phyloP scores from a whole-genome alignment of 192 early-diverging fungal genomes.

The Dispira simplex region DNA sequence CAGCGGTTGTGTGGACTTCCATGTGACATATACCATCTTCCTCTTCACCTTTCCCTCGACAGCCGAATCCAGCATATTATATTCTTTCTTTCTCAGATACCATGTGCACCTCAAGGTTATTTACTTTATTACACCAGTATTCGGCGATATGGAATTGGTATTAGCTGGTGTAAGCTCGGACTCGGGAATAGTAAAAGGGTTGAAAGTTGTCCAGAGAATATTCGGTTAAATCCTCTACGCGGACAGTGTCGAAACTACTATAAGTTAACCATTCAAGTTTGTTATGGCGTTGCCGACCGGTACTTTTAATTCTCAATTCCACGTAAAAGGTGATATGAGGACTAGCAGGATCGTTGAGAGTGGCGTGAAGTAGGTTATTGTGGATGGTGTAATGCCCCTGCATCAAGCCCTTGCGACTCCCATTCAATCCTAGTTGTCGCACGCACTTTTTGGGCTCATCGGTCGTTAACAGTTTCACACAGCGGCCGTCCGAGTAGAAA shows the following conservation, averaged over 20 bases:
- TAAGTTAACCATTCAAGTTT: constrained; percentile 15
- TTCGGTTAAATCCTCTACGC: neutral
- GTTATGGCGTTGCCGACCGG: constrained; percentile 15
- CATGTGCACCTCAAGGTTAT: too few species aligned
- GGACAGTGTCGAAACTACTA: neutral
- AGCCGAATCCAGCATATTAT: too few species aligned
- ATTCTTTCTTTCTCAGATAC: too few species aligned
- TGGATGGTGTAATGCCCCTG: constrained; percentile 12
- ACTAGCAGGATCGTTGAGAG: constrained; percentile 9
- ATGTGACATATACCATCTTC: too few species aligned
- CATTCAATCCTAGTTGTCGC: neutral
- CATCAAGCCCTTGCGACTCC: constrained; percentile 14
- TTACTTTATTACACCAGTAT: too few species aligned
- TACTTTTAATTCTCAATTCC: constrained; percentile 8
- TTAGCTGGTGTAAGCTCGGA: neutral
- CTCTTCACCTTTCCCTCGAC: too few species aligned
- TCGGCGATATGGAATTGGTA: neutral
- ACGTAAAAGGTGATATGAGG: constrained; percentile 12
- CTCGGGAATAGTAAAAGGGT: constrained; percentile 9
- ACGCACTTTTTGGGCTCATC: constrained; percentile 15
- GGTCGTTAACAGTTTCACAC: constrained; percentile 17
- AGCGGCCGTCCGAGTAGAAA: constrained; percentile 14
- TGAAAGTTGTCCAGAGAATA: constrained; percentile 6
- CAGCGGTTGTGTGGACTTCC: too few species aligned
- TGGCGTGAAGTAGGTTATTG: neutral